Percentiles rank a stretch among this genome's conserved stretches.
These are phyloP conservation scores for Saccharomycopsis sp. DNA, from an alignment of 805 yeast species.

Conservation along the genomic window DNA sequence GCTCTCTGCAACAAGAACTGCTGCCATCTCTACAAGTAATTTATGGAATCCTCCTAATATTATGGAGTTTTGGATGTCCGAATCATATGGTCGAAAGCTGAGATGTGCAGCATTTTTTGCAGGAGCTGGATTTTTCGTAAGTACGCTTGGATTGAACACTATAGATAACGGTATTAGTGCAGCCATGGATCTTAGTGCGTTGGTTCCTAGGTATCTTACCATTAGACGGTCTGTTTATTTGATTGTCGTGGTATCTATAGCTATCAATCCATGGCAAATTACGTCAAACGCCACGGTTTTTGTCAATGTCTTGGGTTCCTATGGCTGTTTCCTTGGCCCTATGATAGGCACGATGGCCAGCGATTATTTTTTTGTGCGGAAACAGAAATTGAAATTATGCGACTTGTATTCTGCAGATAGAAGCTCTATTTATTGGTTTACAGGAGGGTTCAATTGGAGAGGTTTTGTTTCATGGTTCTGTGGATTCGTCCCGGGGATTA, in stretches of 20 bases:
- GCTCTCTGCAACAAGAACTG: not conserved
- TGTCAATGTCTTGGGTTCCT: slow-evolving; percentile 23
- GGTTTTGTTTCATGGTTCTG: not conserved
- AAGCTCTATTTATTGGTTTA: not conserved
- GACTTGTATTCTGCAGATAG: not conserved
- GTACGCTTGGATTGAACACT: slow-evolving; percentile 33
- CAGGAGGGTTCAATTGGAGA: not conserved
- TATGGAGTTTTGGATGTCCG: slow-evolving; percentile 35
- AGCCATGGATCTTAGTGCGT: slow-evolving; percentile 44
- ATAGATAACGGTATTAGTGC: slow-evolving; percentile 41
- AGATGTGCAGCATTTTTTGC: slow-evolving; percentile 46
- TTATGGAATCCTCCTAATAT: slow-evolving; percentile 44
- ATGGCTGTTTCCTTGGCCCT: slow-evolving; percentile 29
- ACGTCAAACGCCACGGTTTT: slow-evolving; percentile 26
- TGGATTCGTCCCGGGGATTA: not conserved
- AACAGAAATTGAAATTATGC: not conserved
- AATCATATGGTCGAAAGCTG: slow-evolving; percentile 32
- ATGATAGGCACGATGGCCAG: not conserved
- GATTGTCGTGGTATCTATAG: not conserved
- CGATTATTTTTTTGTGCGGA: not conserved
- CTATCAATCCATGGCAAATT: slow-evolving; percentile 19
- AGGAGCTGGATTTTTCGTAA: slow-evolving; percentile 29
- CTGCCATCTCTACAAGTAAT: slow-evolving; percentile 23
- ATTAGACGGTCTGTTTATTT: not conserved
- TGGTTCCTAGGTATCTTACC: slow-evolving; percentile 14